Conservation (phyloP, 768 basidiomycete genomes). For the Astraeus odoratus region DNA sequence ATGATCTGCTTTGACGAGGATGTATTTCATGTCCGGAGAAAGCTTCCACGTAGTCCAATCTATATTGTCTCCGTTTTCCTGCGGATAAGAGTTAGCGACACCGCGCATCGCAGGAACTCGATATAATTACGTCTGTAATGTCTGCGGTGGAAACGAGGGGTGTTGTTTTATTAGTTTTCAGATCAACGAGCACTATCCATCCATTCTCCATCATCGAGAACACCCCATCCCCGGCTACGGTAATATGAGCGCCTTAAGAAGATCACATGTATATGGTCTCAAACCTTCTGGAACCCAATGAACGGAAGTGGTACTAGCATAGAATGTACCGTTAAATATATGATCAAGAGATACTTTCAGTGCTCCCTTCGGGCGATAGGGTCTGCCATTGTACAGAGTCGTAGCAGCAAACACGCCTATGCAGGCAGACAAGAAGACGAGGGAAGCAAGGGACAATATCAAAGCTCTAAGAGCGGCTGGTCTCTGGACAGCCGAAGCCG, state of each 20-base stretch:
- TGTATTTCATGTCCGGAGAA: slow-evolving; percentile 86
- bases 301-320: slow-evolving; percentile 37
- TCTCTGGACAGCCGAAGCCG: slow-evolving; percentile 28
- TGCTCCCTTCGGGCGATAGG: slow-evolving; percentile 46
- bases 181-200: slow-evolving; percentile 72
- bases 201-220: slow-evolving; percentile 60
- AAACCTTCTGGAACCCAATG: slow-evolving; percentile 92
- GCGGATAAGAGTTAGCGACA: slow-evolving; percentile 4
- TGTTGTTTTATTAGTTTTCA: slow-evolving; percentile 65
- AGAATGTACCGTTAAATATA: slow-evolving; percentile 89
- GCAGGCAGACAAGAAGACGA: slow-evolving; percentile 54
- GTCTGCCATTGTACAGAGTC: slow-evolving; percentile 52
- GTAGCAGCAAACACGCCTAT: slow-evolving; percentile 77
- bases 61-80: slow-evolving; percentile 53
- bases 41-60: slow-evolving; percentile 63
- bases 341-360: slow-evolving; percentile 81
- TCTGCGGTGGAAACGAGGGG: slow-evolving; percentile 52
- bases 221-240: slow-evolving; percentile 87
- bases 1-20: slow-evolving; percentile 72
- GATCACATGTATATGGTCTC: slow-evolving; percentile 10
- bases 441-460: slow-evolving; percentile 48
- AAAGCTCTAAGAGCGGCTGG: slow-evolving; percentile 54
- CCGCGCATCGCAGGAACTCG: neutral
- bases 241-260: slow-evolving; percentile 6
- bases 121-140: slow-evolving; percentile 52